phyloP scores from a whole-genome alignment of 495 filamentous ascomycete species.

The Aspergillus mulundensis region DNA sequence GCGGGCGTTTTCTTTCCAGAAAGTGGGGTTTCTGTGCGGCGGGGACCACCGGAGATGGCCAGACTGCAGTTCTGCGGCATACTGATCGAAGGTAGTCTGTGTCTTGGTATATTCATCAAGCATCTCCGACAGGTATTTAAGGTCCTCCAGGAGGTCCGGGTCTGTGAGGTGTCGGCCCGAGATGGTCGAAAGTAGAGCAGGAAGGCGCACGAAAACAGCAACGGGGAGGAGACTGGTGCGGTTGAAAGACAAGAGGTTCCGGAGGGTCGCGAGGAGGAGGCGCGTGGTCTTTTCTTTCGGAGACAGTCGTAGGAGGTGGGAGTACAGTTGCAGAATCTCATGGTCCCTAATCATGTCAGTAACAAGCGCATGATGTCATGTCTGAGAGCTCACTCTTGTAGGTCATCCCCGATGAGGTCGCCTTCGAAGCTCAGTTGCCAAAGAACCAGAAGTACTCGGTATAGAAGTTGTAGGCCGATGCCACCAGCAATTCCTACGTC shows the following conservation, averaged over 20 bases:
- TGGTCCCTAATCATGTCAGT: constrained; percentile 61
- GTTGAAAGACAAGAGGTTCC: constrained; percentile 76
- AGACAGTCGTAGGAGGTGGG: constrained; percentile 80
- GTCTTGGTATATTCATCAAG: constrained; percentile 92
- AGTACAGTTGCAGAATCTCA: constrained; percentile 87
- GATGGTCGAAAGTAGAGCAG: constrained; percentile 74
- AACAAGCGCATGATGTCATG: background rate
- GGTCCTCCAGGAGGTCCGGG: constrained; percentile 82
- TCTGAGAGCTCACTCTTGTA: constrained; percentile 64
- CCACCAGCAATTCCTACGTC: constrained; percentile 71
- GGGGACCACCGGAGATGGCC: constrained; percentile 95
- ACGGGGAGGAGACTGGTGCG: constrained; percentile 72
- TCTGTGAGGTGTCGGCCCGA: constrained; percentile 81
- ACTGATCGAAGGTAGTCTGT: constrained; percentile 96
- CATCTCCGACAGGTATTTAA: constrained; percentile 68
- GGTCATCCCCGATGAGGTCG: constrained; percentile 72
- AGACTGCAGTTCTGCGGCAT: constrained; percentile 81
- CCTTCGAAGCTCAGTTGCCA: constrained; percentile 98
- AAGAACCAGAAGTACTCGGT: constrained; percentile 85
- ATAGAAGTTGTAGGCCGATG: constrained; percentile 88
- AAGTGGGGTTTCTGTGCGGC: constrained; percentile 81
- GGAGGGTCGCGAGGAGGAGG: constrained; percentile 80
- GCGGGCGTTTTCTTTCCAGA: constrained; percentile 96
- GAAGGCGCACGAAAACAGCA: constrained; percentile 77
- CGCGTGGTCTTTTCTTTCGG: constrained; percentile 98